Evolutionary conservation across 2,329 filamentous ascomycete genomes (phyloP).

Genomic region (Coleophoma cylindrospora): DNA sequence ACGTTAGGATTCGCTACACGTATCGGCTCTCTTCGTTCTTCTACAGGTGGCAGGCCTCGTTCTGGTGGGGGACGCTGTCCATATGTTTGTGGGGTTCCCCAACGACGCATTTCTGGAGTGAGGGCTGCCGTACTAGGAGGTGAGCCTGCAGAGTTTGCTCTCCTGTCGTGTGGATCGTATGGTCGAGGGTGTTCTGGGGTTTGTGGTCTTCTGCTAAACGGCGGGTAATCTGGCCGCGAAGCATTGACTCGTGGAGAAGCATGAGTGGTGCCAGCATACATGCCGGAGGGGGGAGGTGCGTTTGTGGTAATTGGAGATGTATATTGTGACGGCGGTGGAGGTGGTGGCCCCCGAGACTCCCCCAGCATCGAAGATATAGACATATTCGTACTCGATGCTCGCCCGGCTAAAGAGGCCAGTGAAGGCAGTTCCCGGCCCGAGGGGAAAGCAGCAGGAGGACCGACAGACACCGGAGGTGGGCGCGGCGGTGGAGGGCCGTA

Average conservation of each 20-base stretch:
- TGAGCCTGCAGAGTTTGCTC: constrained; percentile 28
- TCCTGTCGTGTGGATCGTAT: constrained; percentile 40
- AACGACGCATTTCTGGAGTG: constrained; percentile 54
- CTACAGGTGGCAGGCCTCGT: constrained; percentile 33
- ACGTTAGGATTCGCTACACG: constrained; percentile 22
- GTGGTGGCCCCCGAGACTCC: constrained; percentile 35
- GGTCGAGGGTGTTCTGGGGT: constrained; percentile 65
- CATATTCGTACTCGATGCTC: constrained; percentile 49
- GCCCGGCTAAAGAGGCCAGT: constrained; percentile 39
- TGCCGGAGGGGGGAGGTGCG: constrained; percentile 23
- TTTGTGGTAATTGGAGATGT: constrained; percentile 35
- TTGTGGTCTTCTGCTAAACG: constrained; percentile 58
- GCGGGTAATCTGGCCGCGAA: constrained; percentile 52
- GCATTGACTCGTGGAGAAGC: constrained; percentile 28
- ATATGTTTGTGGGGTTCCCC: constrained; percentile 54
- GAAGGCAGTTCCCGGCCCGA: constrained; percentile 49
- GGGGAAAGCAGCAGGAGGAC: constrained; percentile 35
- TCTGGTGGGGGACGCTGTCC: constrained; percentile 40
- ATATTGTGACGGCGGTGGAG: constrained; percentile 41
- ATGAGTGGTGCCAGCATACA: constrained; percentile 33
- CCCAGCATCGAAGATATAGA: constrained; percentile 71
- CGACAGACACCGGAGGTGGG: constrained; percentile 34
- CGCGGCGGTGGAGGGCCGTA: constrained; percentile 29
- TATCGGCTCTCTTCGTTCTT: constrained; percentile 37
- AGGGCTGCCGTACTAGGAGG: constrained; percentile 35